These are phyloP conservation scores for Fomitopsis betulina DNA, from an alignment of 1,284 basidiomycete genomes.

Conservation along the genomic window DNA sequence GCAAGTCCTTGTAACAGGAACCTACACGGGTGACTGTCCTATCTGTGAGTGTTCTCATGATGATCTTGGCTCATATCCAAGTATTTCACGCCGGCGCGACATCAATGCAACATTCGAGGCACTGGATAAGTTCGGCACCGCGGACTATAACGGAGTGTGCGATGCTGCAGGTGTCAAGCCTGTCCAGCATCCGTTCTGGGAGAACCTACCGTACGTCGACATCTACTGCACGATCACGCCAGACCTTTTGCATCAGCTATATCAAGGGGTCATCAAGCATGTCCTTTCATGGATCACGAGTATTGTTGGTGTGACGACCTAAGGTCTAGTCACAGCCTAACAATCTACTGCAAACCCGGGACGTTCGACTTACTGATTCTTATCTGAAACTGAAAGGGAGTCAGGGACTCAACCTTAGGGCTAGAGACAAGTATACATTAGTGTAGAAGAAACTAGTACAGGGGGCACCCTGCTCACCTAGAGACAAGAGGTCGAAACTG, in stretches of 20 bases:
- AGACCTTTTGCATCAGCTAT: slow-evolving; percentile 16
- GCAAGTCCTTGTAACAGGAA: not conserved
- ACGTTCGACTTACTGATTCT: too few relatives aligned
- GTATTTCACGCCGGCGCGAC: not conserved
- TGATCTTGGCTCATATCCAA: not conserved
- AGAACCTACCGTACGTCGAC: slow-evolving; percentile 3
- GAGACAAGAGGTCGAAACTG: too few relatives aligned
- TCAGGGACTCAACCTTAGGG: too few relatives aligned
- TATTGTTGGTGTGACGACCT: slow-evolving; percentile 13
- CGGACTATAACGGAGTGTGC: not conserved
- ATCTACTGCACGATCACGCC: not conserved
- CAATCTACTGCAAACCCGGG: too few relatives aligned
- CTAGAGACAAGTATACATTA: too few relatives aligned
- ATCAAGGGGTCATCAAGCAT: slow-evolving; percentile 11
- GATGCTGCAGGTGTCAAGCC: not conserved
- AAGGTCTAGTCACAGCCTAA: too few relatives aligned
- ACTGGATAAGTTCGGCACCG: not conserved
- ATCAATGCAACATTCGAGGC: not conserved
- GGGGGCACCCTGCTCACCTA: too few relatives aligned
- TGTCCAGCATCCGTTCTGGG: not conserved
- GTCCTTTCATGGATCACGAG: slow-evolving; percentile 15
- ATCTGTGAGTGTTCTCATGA: not conserved
- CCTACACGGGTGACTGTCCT: not conserved
- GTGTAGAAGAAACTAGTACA: too few relatives aligned
- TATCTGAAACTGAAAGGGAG: too few relatives aligned